phyloP scores from a whole-genome alignment of 192 early-diverging fungal species.

The Backusella liffmaniae region DNA sequence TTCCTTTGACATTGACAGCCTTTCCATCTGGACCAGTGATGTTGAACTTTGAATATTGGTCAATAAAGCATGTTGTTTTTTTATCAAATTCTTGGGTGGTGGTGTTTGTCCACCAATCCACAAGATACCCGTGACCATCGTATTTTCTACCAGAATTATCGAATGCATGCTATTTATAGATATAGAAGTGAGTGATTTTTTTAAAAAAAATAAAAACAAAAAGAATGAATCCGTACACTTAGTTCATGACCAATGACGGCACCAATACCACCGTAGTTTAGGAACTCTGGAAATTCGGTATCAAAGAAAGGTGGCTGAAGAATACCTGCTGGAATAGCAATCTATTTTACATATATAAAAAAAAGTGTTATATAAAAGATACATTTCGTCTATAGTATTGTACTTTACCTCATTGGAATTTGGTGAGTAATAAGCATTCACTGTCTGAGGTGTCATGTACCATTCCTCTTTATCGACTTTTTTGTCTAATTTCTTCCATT shows the following conservation, averaged over 20 bases:
- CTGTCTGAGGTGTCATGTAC: slow-evolving; percentile 57
- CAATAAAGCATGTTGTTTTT: slow-evolving; percentile 58
- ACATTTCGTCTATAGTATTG: not conserved
- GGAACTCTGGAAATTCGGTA: slow-evolving; percentile 45
- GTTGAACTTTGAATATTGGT: slow-evolving; percentile 60
- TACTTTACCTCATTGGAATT: slow-evolving; percentile 39
- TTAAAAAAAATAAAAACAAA: not conserved
- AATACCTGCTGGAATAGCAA: slow-evolving; percentile 59
- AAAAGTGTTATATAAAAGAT: not conserved
- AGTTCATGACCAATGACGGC: slow-evolving; percentile 75
- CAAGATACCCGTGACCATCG: slow-evolving; percentile 51
- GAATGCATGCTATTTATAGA: slow-evolving; percentile 58
- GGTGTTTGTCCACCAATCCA: slow-evolving; percentile 43
- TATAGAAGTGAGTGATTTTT: not conserved
- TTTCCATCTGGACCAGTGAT: slow-evolving; percentile 44
- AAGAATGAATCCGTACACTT: slow-evolving; percentile 34
- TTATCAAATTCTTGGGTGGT: slow-evolving; percentile 43
- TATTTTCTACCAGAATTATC: slow-evolving; percentile 58
- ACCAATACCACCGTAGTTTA: slow-evolving; percentile 72
- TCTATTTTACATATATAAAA: slow-evolving; percentile 21
- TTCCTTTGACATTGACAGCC: slow-evolving; percentile 50
- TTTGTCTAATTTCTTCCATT: slow-evolving; percentile 28
- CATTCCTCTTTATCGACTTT: slow-evolving; percentile 49
- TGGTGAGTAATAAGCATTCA: slow-evolving; percentile 58
- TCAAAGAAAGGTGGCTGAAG: slow-evolving; percentile 66